Conservation (phyloP, 352 stramenopile species). For the Blastocystis sp. region DNA sequence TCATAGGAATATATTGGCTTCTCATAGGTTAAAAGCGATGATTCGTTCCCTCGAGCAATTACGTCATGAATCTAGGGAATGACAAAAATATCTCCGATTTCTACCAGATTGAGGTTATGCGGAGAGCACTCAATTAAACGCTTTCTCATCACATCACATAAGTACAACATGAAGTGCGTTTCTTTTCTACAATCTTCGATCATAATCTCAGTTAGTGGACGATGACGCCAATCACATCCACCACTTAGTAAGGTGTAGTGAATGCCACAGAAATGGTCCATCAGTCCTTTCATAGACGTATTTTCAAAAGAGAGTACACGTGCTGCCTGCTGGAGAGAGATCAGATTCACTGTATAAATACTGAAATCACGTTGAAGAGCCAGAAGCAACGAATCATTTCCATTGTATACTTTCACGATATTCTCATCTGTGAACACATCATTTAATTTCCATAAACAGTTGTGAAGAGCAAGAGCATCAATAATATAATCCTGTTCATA, state of each 20-base stretch:
- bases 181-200: background rate
- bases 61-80: slow-evolving; percentile 40
- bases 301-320: background rate
- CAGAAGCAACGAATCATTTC: background rate
- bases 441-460: slow-evolving; percentile 11
- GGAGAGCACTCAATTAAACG: slow-evolving; percentile 6
- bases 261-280: background rate
- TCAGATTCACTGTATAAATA: slow-evolving; percentile 36
- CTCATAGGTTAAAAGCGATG: slow-evolving; percentile 22
- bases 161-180: background rate
- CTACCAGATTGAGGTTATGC: slow-evolving; percentile 14
- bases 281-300: background rate
- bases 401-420: slow-evolving; percentile 24
- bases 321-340: background rate
- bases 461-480: slow-evolving; percentile 11
- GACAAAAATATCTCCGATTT: background rate
- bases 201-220: background rate
- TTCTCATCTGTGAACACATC: slow-evolving; percentile 7
- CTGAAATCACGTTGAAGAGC: slow-evolving; percentile 13
- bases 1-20: slow-evolving; percentile 59
- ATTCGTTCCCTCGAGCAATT: slow-evolving; percentile 42
- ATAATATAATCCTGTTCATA: background rate
- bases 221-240: background rate
- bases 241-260: background rate
- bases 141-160: slow-evolving; percentile 10